Conservation (phyloP, 2,329 filamentous ascomycete genomes). For the Aquanectria penicillioides region DNA sequence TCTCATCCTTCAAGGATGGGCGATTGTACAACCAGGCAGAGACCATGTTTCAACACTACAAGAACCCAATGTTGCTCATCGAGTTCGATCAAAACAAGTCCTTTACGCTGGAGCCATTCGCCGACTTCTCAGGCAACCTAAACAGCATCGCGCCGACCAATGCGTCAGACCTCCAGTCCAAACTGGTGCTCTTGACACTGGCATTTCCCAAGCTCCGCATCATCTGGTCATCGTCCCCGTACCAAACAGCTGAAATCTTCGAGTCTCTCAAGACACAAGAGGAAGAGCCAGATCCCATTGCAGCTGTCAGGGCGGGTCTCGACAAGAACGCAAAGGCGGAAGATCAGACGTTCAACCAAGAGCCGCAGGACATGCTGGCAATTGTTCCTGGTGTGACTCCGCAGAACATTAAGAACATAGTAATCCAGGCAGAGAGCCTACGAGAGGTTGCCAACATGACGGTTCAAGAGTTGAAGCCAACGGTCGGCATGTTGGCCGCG, state of each 20-base stretch:
- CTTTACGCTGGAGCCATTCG: constrained; percentile 89
- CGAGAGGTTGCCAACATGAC: constrained; percentile 87
- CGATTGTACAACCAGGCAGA: constrained; percentile 92
- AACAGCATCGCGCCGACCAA: constrained; percentile 69
- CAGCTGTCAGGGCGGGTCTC: constrained; percentile 85
- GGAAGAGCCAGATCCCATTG: constrained; percentile 88
- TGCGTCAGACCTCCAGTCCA: constrained; percentile 83
- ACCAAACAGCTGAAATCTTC: constrained; percentile 98
- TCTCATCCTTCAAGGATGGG: constrained; percentile 91
- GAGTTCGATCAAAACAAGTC: constrained; percentile 98
- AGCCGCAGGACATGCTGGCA: constrained; percentile 90
- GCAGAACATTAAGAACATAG: constrained; percentile 78
- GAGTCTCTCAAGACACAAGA: constrained; percentile 90
- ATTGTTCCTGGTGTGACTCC: constrained; percentile 85
- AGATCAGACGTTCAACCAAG: constrained; percentile 80
- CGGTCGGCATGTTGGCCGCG: constrained; percentile 82
- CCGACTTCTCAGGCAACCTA: constrained; percentile 71
- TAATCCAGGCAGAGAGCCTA: constrained; percentile 79
- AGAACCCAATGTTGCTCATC: constrained; percentile 88
- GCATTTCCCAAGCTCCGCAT: constrained; percentile 90
- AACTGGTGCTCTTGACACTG: constrained; percentile 90
- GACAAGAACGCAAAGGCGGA: constrained; percentile 63
- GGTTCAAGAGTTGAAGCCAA: constrained; percentile 73
- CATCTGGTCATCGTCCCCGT: constrained; percentile 93
- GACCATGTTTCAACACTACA: constrained; percentile 94